Evolutionary conservation across 2,329 filamentous ascomycete genomes (phyloP).

Genomic region (Claviceps pusilla): DNA sequence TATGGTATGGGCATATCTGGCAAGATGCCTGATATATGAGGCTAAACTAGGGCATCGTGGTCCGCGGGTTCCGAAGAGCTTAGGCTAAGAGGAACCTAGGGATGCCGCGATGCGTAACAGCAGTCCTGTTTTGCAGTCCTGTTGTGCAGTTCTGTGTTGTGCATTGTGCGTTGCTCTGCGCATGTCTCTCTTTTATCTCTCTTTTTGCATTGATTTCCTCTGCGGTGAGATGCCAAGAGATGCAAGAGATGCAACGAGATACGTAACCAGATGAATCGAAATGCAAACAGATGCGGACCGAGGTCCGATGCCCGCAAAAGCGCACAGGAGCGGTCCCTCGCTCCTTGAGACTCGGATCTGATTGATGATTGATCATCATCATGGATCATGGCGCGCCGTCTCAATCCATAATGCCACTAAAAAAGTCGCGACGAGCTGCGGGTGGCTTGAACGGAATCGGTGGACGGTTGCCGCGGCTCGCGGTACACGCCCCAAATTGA

Average conservation of each 20-base stretch:
- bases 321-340: background rate
- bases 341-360: background rate
- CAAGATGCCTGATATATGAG: too few relatives aligned
- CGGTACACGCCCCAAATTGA: background rate
- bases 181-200: background rate
- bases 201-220: background rate
- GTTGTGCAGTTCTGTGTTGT: too few relatives aligned
- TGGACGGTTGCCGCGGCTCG: constrained; percentile 4
- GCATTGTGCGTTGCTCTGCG: background rate
- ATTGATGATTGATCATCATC: background rate
- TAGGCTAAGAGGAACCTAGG: too few relatives aligned
- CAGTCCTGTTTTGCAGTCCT: too few relatives aligned
- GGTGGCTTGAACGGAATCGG: background rate
- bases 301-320: background rate
- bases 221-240: background rate
- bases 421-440: background rate
- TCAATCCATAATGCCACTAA: background rate
- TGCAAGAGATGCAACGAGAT: background rate
- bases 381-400: background rate
- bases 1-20: too few relatives aligned
- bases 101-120: too few relatives aligned
- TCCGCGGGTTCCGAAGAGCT: too few relatives aligned
- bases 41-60: too few relatives aligned
- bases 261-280: background rate
- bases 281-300: background rate